These are phyloP conservation scores for Grigorovia yakushimaensis DNA, from an alignment of 805 yeast genomes.

Conservation along the genomic window DNA sequence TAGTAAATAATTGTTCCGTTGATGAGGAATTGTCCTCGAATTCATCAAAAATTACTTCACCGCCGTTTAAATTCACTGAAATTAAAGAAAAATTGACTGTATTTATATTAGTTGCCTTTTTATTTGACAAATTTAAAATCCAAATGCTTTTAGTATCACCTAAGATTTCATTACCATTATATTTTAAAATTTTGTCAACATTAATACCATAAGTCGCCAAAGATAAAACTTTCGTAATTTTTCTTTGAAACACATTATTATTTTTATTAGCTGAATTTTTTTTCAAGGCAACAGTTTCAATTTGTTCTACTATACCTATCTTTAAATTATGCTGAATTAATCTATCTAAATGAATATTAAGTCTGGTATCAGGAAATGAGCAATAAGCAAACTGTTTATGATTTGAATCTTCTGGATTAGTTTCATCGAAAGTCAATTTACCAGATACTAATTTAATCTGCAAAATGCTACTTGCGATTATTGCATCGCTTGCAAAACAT, in stretches of 20 bases:
- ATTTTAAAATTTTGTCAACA: conserved; percentile 36
- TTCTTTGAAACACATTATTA: conserved; percentile 52
- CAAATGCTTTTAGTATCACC: conserved; percentile 25
- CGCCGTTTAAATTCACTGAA: conserved; percentile 66
- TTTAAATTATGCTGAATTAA: conserved; percentile 62
- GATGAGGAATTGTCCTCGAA: conserved; percentile 47
- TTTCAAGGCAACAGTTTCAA: conserved; percentile 71
- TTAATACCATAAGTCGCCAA: conserved; percentile 59
- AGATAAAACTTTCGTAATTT: conserved; percentile 64
- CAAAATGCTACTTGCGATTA: conserved; percentile 50
- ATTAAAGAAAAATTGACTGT: conserved; percentile 8
- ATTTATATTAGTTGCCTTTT: conserved; percentile 12
- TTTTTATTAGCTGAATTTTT: conserved; percentile 38
- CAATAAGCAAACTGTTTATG: conserved; percentile 68
- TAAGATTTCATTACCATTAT: conserved; percentile 28
- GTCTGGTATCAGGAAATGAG: conserved; percentile 69
- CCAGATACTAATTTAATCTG: conserved; percentile 71
- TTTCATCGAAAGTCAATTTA: conserved; percentile 41
- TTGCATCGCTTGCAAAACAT: conserved; percentile 80
- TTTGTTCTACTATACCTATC: conserved; percentile 81
- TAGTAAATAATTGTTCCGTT: conserved; percentile 59
- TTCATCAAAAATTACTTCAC: conserved; percentile 63
- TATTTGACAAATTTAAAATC: conserved; percentile 8
- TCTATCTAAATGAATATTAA: conserved; percentile 68
- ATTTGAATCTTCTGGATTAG: conserved; percentile 38